Conservation (phyloP, 331 rosid species). For the Malus hybrid region DNA sequence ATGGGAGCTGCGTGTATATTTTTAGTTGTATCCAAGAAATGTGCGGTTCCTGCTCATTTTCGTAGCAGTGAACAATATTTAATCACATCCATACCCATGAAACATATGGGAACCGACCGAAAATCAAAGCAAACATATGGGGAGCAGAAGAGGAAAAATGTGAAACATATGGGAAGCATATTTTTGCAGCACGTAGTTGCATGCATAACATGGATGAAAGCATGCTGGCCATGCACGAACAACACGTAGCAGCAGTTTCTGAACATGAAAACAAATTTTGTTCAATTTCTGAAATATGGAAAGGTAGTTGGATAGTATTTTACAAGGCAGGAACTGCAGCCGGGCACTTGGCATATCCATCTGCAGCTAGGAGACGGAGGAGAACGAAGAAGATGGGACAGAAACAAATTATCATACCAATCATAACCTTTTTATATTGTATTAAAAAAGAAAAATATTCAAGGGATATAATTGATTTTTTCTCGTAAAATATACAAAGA, state of each 20-base stretch:
- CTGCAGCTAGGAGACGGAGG: not conserved
- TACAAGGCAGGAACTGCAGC: not conserved
- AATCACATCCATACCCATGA: not conserved
- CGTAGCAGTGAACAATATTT: not conserved
- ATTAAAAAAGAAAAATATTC: no score
- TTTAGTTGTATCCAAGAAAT: not conserved
- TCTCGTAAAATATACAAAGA: no score
- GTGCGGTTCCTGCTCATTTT: not conserved
- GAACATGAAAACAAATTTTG: no score
- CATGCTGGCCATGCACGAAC: not conserved
- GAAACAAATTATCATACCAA: no score
- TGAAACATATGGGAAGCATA: not conserved
- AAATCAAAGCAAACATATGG: not conserved
- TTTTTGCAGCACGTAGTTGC: not conserved
- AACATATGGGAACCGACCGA: not conserved
- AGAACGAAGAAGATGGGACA: no score
- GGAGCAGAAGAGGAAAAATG: not conserved
- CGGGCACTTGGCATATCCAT: not conserved
- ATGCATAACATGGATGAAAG: not conserved
- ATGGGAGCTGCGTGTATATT: not conserved
- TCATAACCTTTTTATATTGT: no score
- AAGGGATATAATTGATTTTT: no score
- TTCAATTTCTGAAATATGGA: no score
- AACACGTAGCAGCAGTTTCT: not conserved
- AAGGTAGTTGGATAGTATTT: not conserved